Base-by-base conservation (phyloP, 495 filamentous ascomycete genomes). In the Rhypophila decipiens region DNA sequence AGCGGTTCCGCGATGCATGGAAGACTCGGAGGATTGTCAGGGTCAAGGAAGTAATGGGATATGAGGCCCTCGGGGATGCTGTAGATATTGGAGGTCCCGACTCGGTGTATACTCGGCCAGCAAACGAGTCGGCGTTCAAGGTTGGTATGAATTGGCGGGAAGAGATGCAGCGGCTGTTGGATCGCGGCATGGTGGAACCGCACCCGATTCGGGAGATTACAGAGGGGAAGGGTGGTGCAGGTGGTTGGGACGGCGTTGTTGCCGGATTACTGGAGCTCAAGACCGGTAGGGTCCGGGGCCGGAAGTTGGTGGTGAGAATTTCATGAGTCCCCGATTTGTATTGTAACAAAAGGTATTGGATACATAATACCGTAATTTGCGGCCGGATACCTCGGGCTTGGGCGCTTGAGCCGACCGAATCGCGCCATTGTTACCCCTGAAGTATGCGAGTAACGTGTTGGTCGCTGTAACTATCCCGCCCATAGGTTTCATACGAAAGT, bases 1-100 rank as follows among this genome's bases (percentile, higher is more conserved):
- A 56, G 23, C 15, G 13, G 12, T 11, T 21, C 3, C 18, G 24
- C 1, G 44, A 44, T 2, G 9, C n/a, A 1, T 22, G 39, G 12
- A 34, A 21, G 1, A 21, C 21, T 0, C 15, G 45, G 3, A 40
- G 46, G 15, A 22, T 45, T 4, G 35, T 56, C 24, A 31, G 42
- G 18, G 43, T 40, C 5, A 44, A 33, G 11, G 27, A 34, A 7
- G 44, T 52, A 9, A 47, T 56, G 35, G 49, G 38, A 4, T 35
- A n/a, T 21, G 41, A 42, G 17, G 39, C 37, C 2, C 21, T 29
- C 3, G 20, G 33, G 4, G 13, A 35, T 19, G 44, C 10, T 1
- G 19, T 48, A 2, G 19, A 20, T 10, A 29, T 53, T 5, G 45
- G 29, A 5, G 13, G 31, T 2, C n/a, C n/a, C n/a, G 31, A 24